Evolutionary conservation across 805 yeast species (phyloP), one percentile per base, ranked within the genome.

Genomic region (Yamadazyma phyllophila): DNA sequence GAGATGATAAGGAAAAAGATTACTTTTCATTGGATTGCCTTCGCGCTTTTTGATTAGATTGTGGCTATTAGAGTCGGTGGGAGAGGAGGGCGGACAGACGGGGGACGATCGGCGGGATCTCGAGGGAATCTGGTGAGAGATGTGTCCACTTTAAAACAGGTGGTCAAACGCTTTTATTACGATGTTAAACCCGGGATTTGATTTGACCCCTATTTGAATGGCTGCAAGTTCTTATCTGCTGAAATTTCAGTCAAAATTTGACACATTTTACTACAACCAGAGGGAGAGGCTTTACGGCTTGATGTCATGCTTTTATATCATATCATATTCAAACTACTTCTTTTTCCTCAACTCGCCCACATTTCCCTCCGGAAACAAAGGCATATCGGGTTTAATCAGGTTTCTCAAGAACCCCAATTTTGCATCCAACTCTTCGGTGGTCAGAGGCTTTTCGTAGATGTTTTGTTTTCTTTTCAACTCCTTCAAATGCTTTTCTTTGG

Each of bases 371-470:
- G 55, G 55, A 36, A 51, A 48, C 26, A 51, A 44, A 6, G 54
- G 54, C 47, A 51, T 41, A 14, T 51, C 54, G 3, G 48, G 45
- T n/a, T 43, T 45, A 13, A 51, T 44, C 46, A 34, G 52, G 7
- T 45, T 17, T 27, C 53, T 42, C 7, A 51, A 26, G 30, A 36
- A 54, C 27, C 52, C 50, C 48, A 71, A 57, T 47, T 70, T 71
- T 7, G 54, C 55, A 36, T 68, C 62, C 53, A 71, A 60, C 45
- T 71, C 76, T 9, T 60, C 70, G 1, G 58, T 57, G 2, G 66
- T 55, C 45, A 54, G 52, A 6, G 76, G 76, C 49, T 68, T 68
- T 38, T 56, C 60, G 26, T 50, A 42, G 13, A 71, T 44, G 45
- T 70, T 61, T n/a, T 48, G 54, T 41, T 53, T 56, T 43, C 54